Base-by-base conservation (phyloP, 768 basidiomycete genomes). In the Mrakia blollopis region DNA sequence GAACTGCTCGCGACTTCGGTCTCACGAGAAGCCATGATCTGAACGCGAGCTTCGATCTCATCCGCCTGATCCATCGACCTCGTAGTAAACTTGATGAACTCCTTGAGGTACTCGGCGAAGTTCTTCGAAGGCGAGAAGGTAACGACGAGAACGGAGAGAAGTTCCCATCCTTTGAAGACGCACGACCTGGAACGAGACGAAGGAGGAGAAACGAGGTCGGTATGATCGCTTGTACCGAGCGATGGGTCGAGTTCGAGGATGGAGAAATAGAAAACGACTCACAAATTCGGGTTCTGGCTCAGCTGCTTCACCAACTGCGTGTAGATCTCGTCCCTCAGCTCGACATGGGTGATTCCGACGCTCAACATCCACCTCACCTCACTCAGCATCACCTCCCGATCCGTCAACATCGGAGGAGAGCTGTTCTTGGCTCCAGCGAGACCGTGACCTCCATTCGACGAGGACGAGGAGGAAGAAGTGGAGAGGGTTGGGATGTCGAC, bases 71-170 rank as follows among this genome's bases (percentile, higher is more conserved):
- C 63, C 35, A 47, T 68, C 76, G 37, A 39, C 32, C 54, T 41
- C 60, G 32, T 37, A 13, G 39, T 63, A 68, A 89, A 88, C 78
- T 89, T 87, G 62, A 96, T 88, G 84, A 94, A 96, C n/a, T 87
- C 86, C 39, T 87, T 88, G 14, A 96, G 87, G 83, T 93, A 93
- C 0, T 89, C 87, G 82, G 94, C 93, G 80, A 96, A 94, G 82
- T 94, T 91, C 85, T 93, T 94, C 14, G 93, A 94, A 1, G 95
- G 94, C 7, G 92, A 92, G 83, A 98, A 98, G 3, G 93, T 91
- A 74, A 92, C 88, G n/a, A 94, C 86, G 37, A 94, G 86, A 3
- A 98, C 93, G 81, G 93, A 96, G 62, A 96, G 85, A 68, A 97
- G 85, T 81, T 97, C 95, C 91, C 94, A 97, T 35, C 94, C 95